phyloP scores from a whole-genome alignment of 108 stramenopile genomes.

The Skeletonema tropicum region DNA sequence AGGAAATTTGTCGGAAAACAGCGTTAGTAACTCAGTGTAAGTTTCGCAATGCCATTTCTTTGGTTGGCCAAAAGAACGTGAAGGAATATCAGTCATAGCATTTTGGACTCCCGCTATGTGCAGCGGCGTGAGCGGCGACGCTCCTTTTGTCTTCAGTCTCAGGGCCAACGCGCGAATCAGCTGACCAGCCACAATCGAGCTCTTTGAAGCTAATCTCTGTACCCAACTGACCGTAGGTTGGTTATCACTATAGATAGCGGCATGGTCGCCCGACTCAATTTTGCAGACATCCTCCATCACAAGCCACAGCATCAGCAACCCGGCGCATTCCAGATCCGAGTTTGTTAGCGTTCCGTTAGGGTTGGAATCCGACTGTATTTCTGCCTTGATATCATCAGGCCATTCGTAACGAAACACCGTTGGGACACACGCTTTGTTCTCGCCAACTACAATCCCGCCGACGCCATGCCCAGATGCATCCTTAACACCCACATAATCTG shows the following conservation, averaged over 20 bases:
- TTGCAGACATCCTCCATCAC: constrained; percentile 18
- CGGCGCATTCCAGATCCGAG: constrained; percentile 49
- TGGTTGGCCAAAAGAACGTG: constrained; percentile 21
- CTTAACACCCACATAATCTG: constrained; percentile 19
- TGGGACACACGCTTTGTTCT: background rate
- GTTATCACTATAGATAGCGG: constrained; percentile 26
- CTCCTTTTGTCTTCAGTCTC: background rate
- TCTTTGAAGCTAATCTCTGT: constrained; percentile 1
- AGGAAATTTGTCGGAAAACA: constrained; percentile 17
- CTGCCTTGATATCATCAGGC: constrained; percentile 20
- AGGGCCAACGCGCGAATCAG: constrained; percentile 18
- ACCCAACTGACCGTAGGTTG: constrained; percentile 29
- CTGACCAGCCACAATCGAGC: constrained; percentile 6
- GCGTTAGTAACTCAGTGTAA: constrained; percentile 5
- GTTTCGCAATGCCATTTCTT: constrained; percentile 31
- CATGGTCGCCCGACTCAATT: background rate
- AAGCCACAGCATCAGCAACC: constrained; percentile 27
- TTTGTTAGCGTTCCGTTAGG: constrained; percentile 31
- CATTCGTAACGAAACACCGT: constrained; percentile 32
- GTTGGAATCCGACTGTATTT: constrained; percentile 24
- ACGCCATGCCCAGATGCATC: constrained; percentile 38
- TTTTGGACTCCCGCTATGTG: constrained; percentile 23
- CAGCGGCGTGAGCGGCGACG: constrained; percentile 16
- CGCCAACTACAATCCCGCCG: constrained; percentile 27
- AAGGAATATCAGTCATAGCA: constrained; percentile 39